Evolutionary conservation across 805 yeast genomes (phyloP).

Genomic region (Lipomyces lipofer): DNA sequence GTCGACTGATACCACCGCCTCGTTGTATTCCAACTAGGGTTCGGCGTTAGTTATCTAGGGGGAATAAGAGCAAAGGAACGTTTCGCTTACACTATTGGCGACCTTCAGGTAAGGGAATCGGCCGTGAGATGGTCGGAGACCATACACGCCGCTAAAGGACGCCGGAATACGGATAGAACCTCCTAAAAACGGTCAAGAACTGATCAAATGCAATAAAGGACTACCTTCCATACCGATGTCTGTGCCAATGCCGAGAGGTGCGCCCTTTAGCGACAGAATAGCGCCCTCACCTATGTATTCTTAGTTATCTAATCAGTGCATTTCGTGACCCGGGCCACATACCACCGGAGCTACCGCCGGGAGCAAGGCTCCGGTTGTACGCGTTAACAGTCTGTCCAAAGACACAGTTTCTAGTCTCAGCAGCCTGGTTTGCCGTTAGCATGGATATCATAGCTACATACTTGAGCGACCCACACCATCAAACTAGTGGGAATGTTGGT

Average conservation of each 20-base stretch:
- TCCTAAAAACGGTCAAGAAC: too few relatives aligned
- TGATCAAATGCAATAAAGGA: too few relatives aligned
- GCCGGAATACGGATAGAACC: conserved; percentile 56
- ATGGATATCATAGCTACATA: background rate
- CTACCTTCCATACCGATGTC: conserved; percentile 52
- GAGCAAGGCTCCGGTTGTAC: conserved; percentile 44
- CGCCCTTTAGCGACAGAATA: conserved; percentile 46
- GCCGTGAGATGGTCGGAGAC: conserved; percentile 61
- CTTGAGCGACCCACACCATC: conserved; percentile 9
- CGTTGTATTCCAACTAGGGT: conserved; percentile 38
- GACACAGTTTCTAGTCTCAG: conserved; percentile 48
- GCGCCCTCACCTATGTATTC: conserved; percentile 49
- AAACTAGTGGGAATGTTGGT: conserved; percentile 54
- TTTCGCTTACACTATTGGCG: conserved; percentile 34
- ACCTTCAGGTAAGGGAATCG: conserved; percentile 55
- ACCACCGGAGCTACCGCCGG: conserved; percentile 60
- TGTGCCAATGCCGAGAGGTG: conserved; percentile 51
- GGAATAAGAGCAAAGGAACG: conserved; percentile 48
- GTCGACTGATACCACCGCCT: conserved; percentile 48
- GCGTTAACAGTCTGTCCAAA: conserved; percentile 53
- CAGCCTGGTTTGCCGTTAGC: conserved; percentile 36
- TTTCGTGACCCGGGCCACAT: conserved; percentile 43
- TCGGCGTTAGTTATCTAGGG: conserved; percentile 41
- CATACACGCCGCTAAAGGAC: conserved; percentile 49
- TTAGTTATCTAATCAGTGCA: too few relatives aligned